phyloP scores from a whole-genome alignment of 2,329 filamentous ascomycete species.

The Aspergillus aculeatinus region DNA sequence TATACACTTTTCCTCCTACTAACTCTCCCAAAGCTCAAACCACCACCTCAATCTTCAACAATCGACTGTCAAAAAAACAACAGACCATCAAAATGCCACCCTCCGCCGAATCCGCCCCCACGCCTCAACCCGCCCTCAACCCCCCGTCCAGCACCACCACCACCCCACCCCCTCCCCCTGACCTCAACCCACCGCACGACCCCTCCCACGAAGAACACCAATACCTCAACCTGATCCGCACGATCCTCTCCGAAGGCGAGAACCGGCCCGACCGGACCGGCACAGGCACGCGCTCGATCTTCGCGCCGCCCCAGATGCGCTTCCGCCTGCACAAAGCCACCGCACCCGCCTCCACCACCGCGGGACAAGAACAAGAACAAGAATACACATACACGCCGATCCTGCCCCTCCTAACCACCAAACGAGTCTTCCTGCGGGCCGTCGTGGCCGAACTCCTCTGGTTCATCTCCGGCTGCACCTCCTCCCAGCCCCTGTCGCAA shows the following conservation, averaged over 20 bases:
- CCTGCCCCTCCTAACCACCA: slow-evolving; percentile 92
- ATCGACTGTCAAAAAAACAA: background rate
- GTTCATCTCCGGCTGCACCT: slow-evolving; percentile 87
- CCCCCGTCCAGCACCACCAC: slow-evolving; percentile 11
- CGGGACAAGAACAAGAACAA: background rate
- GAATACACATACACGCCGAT: slow-evolving; percentile 54
- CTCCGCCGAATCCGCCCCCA: background rate
- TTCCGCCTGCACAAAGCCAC: slow-evolving; percentile 71
- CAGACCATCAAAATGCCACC: slow-evolving; percentile 5
- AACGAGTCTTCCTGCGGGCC: slow-evolving; percentile 89
- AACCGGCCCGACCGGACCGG: slow-evolving; percentile 89
- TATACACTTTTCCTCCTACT: background rate
- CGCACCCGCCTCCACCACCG: slow-evolving; percentile 32
- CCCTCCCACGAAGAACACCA: slow-evolving; percentile 80
- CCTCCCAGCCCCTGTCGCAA: slow-evolving; percentile 70
- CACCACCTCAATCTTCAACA: background rate
- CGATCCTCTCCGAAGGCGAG: slow-evolving; percentile 80
- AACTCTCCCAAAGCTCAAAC: background rate
- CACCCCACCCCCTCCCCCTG: slow-evolving; percentile 11
- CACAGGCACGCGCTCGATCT: slow-evolving; percentile 86
- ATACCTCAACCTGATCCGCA: slow-evolving; percentile 84
- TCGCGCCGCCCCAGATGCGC: slow-evolving; percentile 81
- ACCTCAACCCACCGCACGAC: slow-evolving; percentile 24
- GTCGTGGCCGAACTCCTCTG: slow-evolving; percentile 91
- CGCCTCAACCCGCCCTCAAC: background rate